Percentiles rank a stretch among this genome's conserved stretches.
Conservation (phyloP, 2,329 filamentous ascomycete species). For the Penicillium occitanis region DNA sequence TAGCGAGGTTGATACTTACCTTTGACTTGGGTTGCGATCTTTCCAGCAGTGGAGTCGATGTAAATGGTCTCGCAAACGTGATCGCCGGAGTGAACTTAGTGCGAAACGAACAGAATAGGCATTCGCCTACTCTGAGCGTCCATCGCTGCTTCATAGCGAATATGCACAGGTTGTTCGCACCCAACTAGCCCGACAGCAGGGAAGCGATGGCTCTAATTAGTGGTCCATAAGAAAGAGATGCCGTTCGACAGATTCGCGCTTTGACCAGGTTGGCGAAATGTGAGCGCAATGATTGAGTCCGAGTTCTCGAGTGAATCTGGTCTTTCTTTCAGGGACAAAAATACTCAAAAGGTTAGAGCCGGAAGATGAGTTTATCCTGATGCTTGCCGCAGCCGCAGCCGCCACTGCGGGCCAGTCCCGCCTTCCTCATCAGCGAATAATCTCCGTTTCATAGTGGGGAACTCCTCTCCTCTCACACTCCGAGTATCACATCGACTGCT, state of each 20-base stretch:
- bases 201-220: not conserved
- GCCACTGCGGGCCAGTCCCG: constrained; percentile 11
- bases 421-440: not conserved
- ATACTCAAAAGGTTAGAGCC: constrained; percentile 7
- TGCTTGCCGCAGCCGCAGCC: constrained; percentile 11
- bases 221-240: not conserved
- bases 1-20: not conserved
- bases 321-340: constrained; percentile 3
- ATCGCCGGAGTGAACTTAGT: constrained; percentile 26
- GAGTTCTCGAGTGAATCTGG: not conserved
- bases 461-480: constrained; percentile 21
- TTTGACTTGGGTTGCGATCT: not conserved
- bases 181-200: not conserved
- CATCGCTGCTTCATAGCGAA: constrained; percentile 11
- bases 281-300: not conserved
- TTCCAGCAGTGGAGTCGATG: constrained; percentile 28
- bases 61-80: constrained; percentile 33
- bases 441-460: constrained; percentile 29
- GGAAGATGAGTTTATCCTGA: constrained; percentile 15
- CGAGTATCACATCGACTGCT: constrained; percentile 14
- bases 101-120: constrained; percentile 45
- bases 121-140: constrained; percentile 35
- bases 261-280: not conserved
- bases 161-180: not conserved
- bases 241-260: not conserved